A percentile compares a stretch with the other conserved stretches of the same genome.
Conservation (phyloP, 2,329 filamentous ascomycete species). For the Pseudogymnoascus sp. region DNA sequence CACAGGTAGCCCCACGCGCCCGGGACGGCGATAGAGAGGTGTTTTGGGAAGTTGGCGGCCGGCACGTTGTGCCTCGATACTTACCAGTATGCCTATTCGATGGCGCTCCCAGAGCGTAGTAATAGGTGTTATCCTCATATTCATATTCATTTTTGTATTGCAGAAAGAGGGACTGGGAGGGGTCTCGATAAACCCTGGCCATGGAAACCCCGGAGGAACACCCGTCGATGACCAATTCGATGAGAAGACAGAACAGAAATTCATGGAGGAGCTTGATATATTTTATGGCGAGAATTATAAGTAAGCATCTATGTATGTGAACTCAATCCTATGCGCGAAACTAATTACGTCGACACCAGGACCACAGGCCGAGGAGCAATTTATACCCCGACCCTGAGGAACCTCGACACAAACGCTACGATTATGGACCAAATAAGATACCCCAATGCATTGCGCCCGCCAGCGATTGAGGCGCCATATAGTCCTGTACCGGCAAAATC, state of each 20-base stretch:
- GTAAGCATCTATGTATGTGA: constrained; percentile 21
- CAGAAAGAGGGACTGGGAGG: background rate
- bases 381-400: constrained; percentile 50
- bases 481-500: constrained; percentile 43
- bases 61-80: background rate
- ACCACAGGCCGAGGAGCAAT: constrained; percentile 43
- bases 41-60: background rate
- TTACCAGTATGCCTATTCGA: background rate
- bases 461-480: constrained; percentile 34
- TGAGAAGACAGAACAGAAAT: constrained; percentile 13
- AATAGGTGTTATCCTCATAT: background rate
- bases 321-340: constrained; percentile 10
- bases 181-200: background rate
- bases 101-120: background rate
- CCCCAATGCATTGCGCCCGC: constrained; percentile 29
- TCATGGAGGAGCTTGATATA: constrained; percentile 35
- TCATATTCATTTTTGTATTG: background rate
- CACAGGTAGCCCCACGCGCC: background rate
- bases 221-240: background rate
- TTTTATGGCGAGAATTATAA: constrained; percentile 28
- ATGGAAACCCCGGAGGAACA: background rate
- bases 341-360: constrained; percentile 25
- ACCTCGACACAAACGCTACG: constrained; percentile 36
- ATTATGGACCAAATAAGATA: constrained; percentile 25
- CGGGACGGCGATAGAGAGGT: background rate